These are phyloP conservation scores for Rheum nobile DNA, from an alignment of 148 eudicot species.

Conservation along the genomic window DNA sequence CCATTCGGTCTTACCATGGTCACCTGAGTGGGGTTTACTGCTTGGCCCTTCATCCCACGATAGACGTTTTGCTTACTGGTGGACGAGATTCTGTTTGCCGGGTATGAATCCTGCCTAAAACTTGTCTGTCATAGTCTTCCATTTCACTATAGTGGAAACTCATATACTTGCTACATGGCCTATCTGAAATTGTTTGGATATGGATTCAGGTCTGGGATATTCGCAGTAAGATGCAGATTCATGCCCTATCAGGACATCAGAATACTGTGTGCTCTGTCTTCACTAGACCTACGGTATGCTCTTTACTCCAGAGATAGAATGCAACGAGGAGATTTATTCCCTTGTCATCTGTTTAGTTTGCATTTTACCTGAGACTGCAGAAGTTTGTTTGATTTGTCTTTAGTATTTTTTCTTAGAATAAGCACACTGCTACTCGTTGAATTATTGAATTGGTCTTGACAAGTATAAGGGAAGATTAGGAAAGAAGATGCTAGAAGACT, in stretches of 20 bases:
- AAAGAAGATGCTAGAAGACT: no score
- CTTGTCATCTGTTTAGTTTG: not conserved
- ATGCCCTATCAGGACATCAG: constrained; percentile 83
- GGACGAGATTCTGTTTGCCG: constrained; percentile 99
- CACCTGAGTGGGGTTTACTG: constrained; percentile 97
- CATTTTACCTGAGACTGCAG: not conserved
- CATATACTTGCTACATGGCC: not conserved
- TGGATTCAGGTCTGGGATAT: constrained; percentile 89
- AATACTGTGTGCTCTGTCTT: constrained; percentile 98
- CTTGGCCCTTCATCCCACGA: constrained; percentile 94
- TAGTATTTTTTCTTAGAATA: not conserved
- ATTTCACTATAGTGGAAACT: not conserved
- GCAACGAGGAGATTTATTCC: not conserved
- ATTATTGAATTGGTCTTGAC: not conserved
- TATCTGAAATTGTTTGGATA: not conserved
- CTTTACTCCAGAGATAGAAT: not conserved
- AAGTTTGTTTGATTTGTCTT: not conserved
- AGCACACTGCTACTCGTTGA: not conserved
- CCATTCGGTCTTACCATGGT: constrained; percentile 93
- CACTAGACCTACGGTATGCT: constrained; percentile 77
- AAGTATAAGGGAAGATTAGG: no score
- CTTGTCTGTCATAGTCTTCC: not conserved
- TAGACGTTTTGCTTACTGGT: constrained; percentile 84
- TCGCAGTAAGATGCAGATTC: constrained; percentile 85
- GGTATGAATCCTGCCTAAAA: constrained; percentile 26